A percentile compares a stretch with the other conserved stretches of the same genome.
phyloP scores from a whole-genome alignment of 2,329 filamentous ascomycete species.

The Diaporthe sp. region DNA sequence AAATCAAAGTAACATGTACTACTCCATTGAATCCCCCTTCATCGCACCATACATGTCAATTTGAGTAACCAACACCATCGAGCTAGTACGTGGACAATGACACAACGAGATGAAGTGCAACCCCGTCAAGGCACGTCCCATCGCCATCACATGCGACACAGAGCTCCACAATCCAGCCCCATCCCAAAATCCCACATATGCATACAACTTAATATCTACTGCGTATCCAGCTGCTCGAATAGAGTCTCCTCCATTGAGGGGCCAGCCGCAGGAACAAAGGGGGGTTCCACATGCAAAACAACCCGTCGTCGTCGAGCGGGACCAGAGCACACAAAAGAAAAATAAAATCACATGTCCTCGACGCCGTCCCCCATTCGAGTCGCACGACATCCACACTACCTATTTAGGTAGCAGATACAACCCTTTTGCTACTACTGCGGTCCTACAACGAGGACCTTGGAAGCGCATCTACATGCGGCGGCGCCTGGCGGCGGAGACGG shows the following conservation, averaged over 20 bases:
- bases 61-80: neutral
- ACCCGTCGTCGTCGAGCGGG: neutral
- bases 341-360: neutral
- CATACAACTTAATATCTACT: neutral
- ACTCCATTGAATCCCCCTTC: too few relatives aligned
- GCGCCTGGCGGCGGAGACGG: neutral
- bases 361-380: neutral
- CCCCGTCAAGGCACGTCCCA: neutral
- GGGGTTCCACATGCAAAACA: neutral
- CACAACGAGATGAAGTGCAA: neutral
- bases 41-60: neutral
- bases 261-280: neutral
- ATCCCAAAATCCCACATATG: neutral
- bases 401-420: neutral
- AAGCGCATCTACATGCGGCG: neutral
- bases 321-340: neutral
- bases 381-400: slow-evolving; percentile 1
- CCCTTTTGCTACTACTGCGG: neutral
- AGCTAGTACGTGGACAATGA: neutral
- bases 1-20: too few relatives aligned
- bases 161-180: neutral
- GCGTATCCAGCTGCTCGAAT: neutral
- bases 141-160: neutral
- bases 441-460: neutral
- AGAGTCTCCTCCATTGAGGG: neutral